A percentile compares a stretch with the other conserved stretches of the same genome.
Conservation (phyloP, 2,329 filamentous ascomycete genomes). For the Samsoniella hepiali region DNA sequence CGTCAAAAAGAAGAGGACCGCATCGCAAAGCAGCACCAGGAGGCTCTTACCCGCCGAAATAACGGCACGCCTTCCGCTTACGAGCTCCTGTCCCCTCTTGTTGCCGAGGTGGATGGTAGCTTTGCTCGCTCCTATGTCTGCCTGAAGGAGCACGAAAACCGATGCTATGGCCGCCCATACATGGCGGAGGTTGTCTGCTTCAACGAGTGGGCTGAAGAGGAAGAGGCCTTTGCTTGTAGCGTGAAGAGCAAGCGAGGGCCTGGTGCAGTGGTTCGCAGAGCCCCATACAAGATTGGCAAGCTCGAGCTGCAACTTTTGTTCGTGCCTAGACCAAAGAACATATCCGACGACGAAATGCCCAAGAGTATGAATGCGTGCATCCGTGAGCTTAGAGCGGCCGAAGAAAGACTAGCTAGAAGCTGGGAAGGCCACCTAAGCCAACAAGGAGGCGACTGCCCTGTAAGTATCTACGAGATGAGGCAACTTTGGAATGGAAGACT, state of each 20-base stretch:
- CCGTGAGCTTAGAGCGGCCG: slow-evolving; percentile 86
- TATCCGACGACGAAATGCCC: slow-evolving; percentile 92
- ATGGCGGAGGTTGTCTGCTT: slow-evolving; percentile 90
- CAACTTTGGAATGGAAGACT: slow-evolving; percentile 36
- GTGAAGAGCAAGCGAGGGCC: slow-evolving; percentile 89
- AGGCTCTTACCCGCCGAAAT: slow-evolving; percentile 61
- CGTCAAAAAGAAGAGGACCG: slow-evolving; percentile 79
- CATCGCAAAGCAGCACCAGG: slow-evolving; percentile 59
- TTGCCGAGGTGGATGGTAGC: slow-evolving; percentile 79
- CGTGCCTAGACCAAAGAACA: slow-evolving; percentile 84
- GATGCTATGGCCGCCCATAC: slow-evolving; percentile 84
- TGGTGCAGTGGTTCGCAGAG: slow-evolving; percentile 68
- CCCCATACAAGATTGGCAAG: slow-evolving; percentile 96
- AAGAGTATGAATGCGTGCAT: slow-evolving; percentile 99
- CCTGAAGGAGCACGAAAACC: slow-evolving; percentile 84
- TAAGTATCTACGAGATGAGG: slow-evolving; percentile 49
- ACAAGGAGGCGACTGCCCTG: slow-evolving; percentile 94
- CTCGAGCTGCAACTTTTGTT: slow-evolving; percentile 91
- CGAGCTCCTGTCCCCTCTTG: slow-evolving; percentile 81
- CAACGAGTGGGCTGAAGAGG: slow-evolving; percentile 97
- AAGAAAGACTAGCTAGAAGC: slow-evolving; percentile 71
- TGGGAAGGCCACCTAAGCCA: slow-evolving; percentile 92
- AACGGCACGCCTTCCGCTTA: slow-evolving; percentile 69
- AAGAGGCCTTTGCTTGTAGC: slow-evolving; percentile 72
- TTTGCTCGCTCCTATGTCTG: slow-evolving; percentile 94